Evolutionary conservation across 176 grass and related monocot genomes (phyloP).

Genomic region (Cenchrus fungigraminus): DNA sequence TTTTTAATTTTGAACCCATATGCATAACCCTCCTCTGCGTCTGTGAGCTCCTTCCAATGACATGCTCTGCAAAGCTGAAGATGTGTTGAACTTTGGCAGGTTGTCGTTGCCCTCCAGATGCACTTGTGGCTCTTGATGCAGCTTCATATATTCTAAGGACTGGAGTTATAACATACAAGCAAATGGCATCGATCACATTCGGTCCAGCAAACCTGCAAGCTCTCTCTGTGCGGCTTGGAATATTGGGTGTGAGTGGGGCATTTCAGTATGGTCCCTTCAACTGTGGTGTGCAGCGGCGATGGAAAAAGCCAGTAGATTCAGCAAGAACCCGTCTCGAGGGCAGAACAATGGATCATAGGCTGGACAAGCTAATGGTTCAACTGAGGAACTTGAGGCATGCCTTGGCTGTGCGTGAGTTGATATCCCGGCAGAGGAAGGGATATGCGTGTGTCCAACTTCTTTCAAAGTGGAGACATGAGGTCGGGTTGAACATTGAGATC

Average conservation of each 20-base stretch:
- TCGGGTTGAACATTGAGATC: constrained; percentile 54
- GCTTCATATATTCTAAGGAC: neutral
- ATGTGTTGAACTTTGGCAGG: neutral
- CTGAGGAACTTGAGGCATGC: constrained; percentile 59
- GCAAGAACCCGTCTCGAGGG: constrained; percentile 59
- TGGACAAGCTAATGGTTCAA: constrained; percentile 68
- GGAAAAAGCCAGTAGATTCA: constrained; percentile 67
- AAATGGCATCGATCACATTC: neutral
- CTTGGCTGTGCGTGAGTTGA: constrained; percentile 51
- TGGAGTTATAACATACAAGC: neutral
- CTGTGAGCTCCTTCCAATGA: neutral
- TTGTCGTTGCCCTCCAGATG: neutral
- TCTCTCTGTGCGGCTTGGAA: neutral
- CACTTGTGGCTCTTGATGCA: neutral
- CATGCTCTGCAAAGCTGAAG: neutral
- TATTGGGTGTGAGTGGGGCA: neutral
- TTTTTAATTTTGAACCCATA: neutral
- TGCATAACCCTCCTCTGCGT: neutral
- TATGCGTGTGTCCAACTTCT: constrained; percentile 70
- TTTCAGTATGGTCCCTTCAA: constrained; percentile 33
- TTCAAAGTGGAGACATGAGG: constrained; percentile 57
- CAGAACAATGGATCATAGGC: constrained; percentile 66
- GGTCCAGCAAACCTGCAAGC: neutral
- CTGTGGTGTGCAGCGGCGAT: constrained; percentile 41
- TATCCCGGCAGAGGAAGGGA: constrained; percentile 59